phyloP scores from a whole-genome alignment of 2,329 filamentous ascomycete genomes.

The Chrysoporthe deuterocubensis region DNA sequence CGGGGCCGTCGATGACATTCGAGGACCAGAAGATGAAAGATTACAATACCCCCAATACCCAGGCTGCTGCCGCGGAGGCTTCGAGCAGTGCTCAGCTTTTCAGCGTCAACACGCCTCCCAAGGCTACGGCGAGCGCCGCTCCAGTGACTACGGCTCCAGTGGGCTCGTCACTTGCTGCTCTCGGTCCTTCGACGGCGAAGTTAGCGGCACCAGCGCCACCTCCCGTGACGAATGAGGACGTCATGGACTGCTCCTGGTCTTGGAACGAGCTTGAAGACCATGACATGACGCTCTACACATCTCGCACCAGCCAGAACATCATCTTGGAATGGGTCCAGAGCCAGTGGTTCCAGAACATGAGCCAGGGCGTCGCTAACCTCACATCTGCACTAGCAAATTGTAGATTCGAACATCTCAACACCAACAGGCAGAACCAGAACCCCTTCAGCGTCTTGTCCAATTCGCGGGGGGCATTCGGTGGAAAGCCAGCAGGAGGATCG shows the following conservation, averaged over 20 bases:
- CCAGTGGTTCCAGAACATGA: neutral
- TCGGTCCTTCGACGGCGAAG: neutral
- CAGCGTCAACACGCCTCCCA: neutral
- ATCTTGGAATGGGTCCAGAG: neutral
- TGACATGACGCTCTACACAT: neutral
- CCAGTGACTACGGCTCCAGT: too few species aligned
- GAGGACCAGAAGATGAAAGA: neutral
- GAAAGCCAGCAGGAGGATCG: slow-evolving; percentile 25
- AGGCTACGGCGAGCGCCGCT: neutral
- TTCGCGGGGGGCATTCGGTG: slow-evolving; percentile 50
- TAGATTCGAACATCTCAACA: slow-evolving; percentile 8
- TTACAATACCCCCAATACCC: neutral
- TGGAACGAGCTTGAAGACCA: neutral
- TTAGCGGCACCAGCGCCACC: neutral
- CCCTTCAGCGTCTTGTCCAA: slow-evolving; percentile 33
- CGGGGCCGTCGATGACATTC: neutral
- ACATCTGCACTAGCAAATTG: slow-evolving; percentile 6
- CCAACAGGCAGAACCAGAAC: slow-evolving; percentile 34
- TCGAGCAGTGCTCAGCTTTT: neutral
- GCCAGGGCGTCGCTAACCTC: slow-evolving; percentile 5
- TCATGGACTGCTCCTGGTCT: neutral
- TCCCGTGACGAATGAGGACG: neutral
- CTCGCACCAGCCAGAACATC: neutral
- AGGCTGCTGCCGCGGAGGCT: neutral
- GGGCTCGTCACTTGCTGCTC: neutral